Conservation (phyloP, 1,139 yeast genomes). For the Williopsis jadinii region DNA sequence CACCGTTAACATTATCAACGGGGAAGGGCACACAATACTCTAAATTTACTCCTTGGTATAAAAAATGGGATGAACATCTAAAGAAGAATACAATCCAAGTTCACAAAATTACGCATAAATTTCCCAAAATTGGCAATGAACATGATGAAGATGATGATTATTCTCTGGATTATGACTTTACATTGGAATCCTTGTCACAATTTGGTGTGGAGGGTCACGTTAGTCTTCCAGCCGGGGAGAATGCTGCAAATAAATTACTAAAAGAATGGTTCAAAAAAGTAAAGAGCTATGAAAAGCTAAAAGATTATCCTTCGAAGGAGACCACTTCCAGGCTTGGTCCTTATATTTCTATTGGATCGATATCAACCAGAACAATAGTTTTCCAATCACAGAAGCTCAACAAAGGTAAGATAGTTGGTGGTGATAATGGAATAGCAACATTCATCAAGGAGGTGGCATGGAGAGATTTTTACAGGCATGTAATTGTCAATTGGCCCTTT, state of each 20-base stretch:
- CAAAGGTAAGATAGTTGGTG: slow-evolving; percentile 24
- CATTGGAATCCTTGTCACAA: slow-evolving; percentile 5
- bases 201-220: background rate
- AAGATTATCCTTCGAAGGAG: slow-evolving; percentile 20
- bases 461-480: slow-evolving; percentile 50
- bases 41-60: slow-evolving; percentile 49
- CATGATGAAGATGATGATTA: slow-evolving; percentile 5
- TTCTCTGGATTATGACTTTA: slow-evolving; percentile 7
- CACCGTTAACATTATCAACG: slow-evolving; percentile 37
- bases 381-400: slow-evolving; percentile 24
- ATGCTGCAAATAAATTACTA: slow-evolving; percentile 29
- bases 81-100: slow-evolving; percentile 14
- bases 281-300: slow-evolving; percentile 1
- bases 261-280: slow-evolving; percentile 23
- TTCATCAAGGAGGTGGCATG: slow-evolving; percentile 51
- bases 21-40: slow-evolving; percentile 41
- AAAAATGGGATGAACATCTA: slow-evolving; percentile 35
- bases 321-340: slow-evolving; percentile 39
- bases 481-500: slow-evolving; percentile 43
- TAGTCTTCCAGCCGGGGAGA: slow-evolving; percentile 29
- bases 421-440: slow-evolving; percentile 29
- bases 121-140: slow-evolving; percentile 8
- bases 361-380: slow-evolving; percentile 37
- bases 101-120: slow-evolving; percentile 5
- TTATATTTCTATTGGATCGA: slow-evolving; percentile 40